These are phyloP conservation scores for Aspergillus taichungensis DNA, from an alignment of 495 filamentous ascomycete species.

Conservation along the genomic window DNA sequence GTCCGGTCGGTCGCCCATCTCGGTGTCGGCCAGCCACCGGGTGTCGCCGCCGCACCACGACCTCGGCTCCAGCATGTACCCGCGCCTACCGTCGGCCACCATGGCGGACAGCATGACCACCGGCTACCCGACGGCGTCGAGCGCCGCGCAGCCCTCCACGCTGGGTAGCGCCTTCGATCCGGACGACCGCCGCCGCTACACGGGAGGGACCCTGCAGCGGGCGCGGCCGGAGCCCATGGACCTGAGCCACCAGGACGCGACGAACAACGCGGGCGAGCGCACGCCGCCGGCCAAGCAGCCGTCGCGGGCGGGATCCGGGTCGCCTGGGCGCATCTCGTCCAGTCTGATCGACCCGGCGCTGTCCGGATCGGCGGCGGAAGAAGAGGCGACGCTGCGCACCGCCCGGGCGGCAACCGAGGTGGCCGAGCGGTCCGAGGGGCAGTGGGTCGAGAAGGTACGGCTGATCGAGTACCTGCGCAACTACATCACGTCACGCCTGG, in stretches of 20 bases:
- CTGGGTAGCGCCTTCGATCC: constrained; percentile 75
- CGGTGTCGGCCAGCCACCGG: constrained; percentile 46
- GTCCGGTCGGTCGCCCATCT: constrained; percentile 74
- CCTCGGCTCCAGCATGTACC: constrained; percentile 66
- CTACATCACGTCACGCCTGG: constrained; percentile 56
- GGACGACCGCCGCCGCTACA: constrained; percentile 76
- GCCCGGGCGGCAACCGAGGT: constrained; percentile 38
- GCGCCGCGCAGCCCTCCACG: constrained; percentile 63
- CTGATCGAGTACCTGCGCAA: constrained; percentile 66
- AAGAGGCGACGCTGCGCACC: constrained; percentile 34
- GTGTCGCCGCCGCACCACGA: constrained; percentile 59
- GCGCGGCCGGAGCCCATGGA: constrained; percentile 50
- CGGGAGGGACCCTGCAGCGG: constrained; percentile 78
- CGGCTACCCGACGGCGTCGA: constrained; percentile 53
- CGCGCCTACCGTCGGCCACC: constrained; percentile 68
- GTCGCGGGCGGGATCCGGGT: constrained; percentile 31
- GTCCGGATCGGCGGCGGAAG: constrained; percentile 27
- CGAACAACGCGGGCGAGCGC: constrained; percentile 33
- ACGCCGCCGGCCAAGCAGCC: constrained; percentile 34
- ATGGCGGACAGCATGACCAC: constrained; percentile 43
- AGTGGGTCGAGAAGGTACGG: constrained; percentile 78
- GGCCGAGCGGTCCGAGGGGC: constrained; percentile 51
- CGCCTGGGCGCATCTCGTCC: constrained; percentile 35
- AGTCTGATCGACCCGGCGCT: constrained; percentile 49
- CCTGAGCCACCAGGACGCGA: constrained; percentile 44